Evolutionary conservation across 352 stramenopile species (phyloP), one percentile per base, ranked within the genome.

Genomic region (Globisporangium carolinianum): DNA sequence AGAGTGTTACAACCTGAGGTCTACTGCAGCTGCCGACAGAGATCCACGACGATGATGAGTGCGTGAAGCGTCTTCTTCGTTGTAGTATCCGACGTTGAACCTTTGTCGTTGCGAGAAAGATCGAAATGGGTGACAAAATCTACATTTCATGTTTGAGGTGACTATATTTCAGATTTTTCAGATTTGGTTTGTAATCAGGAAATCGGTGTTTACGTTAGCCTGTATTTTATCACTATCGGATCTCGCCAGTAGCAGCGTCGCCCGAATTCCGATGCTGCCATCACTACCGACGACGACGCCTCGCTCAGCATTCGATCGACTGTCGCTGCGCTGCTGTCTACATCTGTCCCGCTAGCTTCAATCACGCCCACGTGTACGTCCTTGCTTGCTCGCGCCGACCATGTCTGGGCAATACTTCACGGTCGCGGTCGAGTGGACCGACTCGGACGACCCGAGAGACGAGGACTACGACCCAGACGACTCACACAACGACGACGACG

Each of bases 401-500:
- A 66, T 63, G 57, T 61, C 62, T 41, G 17, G 61, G 36, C 43
- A n/a, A 36, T 32, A 41, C 35, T 35, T 42, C 18, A 63, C 37
- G 6, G 43, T 56, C 14, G 58, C 52, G 24, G 60, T 45, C n/a
- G 60, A 61, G 38, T 63, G 56, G 60, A 46, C 53, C 39, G 58
- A 58, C 41, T 58, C 53, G 50, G 59, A 63, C 47, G 59, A 63
- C 36, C 43, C 35, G 6, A 47, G 54, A 15, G 57, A 63, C 39
- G 32, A 43, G 47, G 69, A 70, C 36, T 61, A 65, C 39, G 49
- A 58, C 11, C 46, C 56, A 10, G 60, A 66, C 11, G 53, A 55
- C 3, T 49, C 47, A 7, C 51, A 61, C 3, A 32, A 32, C 24
- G 24, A 32, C 24, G 24, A 32, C 24, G 58, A 70, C 9, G 55